Conservation (phyloP, 1,284 basidiomycete species). For the Termitomyces sp. region DNA sequence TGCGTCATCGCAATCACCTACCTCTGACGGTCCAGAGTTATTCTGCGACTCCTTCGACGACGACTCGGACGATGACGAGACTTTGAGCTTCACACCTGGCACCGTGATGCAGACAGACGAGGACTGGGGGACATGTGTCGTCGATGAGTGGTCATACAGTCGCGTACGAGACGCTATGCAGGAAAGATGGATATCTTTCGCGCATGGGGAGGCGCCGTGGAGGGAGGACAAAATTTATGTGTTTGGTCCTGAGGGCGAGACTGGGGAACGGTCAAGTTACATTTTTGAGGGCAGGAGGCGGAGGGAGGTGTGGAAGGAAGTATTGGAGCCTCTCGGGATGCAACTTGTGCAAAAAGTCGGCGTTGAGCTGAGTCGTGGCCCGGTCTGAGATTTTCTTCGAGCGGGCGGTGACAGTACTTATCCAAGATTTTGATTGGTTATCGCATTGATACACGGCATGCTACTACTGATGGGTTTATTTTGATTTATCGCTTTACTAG, state of each 20-base stretch:
- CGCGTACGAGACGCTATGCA: constrained; percentile 67
- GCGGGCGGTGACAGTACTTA: too few relatives aligned
- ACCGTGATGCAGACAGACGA: constrained; percentile 19
- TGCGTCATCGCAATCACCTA: constrained; percentile 24
- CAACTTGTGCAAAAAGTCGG: constrained; percentile 66
- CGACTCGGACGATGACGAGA: constrained; percentile 32
- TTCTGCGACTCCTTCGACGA: constrained; percentile 37
- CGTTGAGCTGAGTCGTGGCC: constrained; percentile 65
- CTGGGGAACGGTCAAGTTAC: constrained; percentile 50
- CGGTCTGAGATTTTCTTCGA: constrained; percentile 20
- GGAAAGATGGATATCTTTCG: constrained; percentile 68
- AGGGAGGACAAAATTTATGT: constrained; percentile 62
- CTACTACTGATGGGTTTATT: not conserved
- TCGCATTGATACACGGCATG: not conserved
- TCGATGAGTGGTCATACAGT: constrained; percentile 59
- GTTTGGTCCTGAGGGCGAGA: constrained; percentile 70
- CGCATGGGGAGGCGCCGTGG: constrained; percentile 68
- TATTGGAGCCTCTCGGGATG: constrained; percentile 61
- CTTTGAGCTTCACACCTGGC: constrained; percentile 23
- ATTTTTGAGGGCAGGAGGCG: constrained; percentile 52
- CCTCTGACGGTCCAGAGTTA: constrained; percentile 12
- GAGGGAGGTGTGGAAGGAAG: constrained; percentile 54
- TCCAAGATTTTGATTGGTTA: not conserved
- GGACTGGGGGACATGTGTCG: constrained; percentile 48
- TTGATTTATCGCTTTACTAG: not conserved